Percentiles rank a stretch among this genome's conserved stretches.
Conservation (phyloP, 2,329 filamentous ascomycete genomes). For the Fusarium napiforme region DNA sequence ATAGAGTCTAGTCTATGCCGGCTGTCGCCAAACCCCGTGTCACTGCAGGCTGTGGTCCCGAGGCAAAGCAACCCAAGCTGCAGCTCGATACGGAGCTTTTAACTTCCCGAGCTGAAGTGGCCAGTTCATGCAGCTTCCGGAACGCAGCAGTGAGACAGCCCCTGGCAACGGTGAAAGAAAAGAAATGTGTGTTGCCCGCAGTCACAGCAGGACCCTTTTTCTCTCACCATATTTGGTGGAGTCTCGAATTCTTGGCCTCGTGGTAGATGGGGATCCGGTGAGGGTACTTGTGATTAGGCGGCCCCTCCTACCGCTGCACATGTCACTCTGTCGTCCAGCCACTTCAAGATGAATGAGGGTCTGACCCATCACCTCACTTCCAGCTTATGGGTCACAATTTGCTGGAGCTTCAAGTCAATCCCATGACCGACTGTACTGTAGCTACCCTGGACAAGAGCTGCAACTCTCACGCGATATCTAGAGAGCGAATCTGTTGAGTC, state of each 20-base stretch:
- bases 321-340: constrained; percentile 24
- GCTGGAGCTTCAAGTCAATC: constrained; percentile 7
- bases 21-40: constrained; percentile 7
- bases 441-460: constrained; percentile 32
- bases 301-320: constrained; percentile 13
- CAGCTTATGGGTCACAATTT: constrained; percentile 32
- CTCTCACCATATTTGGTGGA: constrained; percentile 19
- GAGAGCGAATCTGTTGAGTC: constrained; percentile 15
- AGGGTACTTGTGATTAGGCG: constrained; percentile 16
- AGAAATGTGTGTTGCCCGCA: constrained; percentile 18
- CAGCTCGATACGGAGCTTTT: constrained; percentile 14
- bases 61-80: constrained; percentile 16
- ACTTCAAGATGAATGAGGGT: constrained; percentile 24
- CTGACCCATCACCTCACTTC: constrained; percentile 27
- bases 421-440: constrained; percentile 12
- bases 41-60: not conserved
- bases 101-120: constrained; percentile 26
- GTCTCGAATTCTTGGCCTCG: constrained; percentile 23
- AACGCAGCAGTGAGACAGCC: constrained; percentile 14
- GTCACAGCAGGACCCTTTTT: constrained; percentile 15
- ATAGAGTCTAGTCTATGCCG: not conserved
- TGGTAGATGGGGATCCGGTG: constrained; percentile 14
- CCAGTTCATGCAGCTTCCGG: constrained; percentile 38
- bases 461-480: constrained; percentile 11
- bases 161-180: constrained; percentile 3